Evolutionary conservation across 2,329 filamentous ascomycete genomes (phyloP), one percentile per base, ranked within the genome.

Genomic region (Pyrenochaeta sp.): DNA sequence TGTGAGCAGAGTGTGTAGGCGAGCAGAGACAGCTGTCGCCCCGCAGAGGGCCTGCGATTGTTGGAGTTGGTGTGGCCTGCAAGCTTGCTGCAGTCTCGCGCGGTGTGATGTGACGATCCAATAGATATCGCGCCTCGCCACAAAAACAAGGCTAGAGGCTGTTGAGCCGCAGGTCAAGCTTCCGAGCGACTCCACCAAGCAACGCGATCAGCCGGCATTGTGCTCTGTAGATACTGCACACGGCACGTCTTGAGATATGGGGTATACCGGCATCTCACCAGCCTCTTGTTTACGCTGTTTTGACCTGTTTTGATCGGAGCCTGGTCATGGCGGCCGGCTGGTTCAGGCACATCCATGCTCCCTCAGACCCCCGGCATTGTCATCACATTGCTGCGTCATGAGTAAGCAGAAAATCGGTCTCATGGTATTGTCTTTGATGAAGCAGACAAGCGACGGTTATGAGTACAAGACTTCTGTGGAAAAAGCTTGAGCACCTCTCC

Each of bases 241-340:
- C 21, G 36, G 21, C 30, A 14, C n/a, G n/a, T n/a, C n/a, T n/a
- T n/a, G n/a, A 27, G 4, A 18, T 15, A 49, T 43, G 12, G 42
- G 45, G 41, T 49, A 45, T 29, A n/a, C n/a, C 27, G 1, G 33
- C 6, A 20, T n/a, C 20, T 12, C 12, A 23, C 44, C 54, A 56
- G 48, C 56, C 54, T 50, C 49, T 47, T 52, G 50, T 48, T 54
- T 46, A 52, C 49, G 31, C 33, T 31, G n/a, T 44, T 48, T 40
- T 42, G 43, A 54, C 54, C 21, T 17, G 40, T 33, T 48, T 42
- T 18, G 49, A 48, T 51, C 17, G 45, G 49, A 43, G 43, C 44
- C 42, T 37, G 33, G 37, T 41, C 42, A 20, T 32, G 30, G 23
- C 23, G 23, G 23, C 4, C 9, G 23, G 23, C 23, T 27, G 23